Base-by-base conservation (phyloP, 768 basidiomycete species). In the Paxillus involutus region DNA sequence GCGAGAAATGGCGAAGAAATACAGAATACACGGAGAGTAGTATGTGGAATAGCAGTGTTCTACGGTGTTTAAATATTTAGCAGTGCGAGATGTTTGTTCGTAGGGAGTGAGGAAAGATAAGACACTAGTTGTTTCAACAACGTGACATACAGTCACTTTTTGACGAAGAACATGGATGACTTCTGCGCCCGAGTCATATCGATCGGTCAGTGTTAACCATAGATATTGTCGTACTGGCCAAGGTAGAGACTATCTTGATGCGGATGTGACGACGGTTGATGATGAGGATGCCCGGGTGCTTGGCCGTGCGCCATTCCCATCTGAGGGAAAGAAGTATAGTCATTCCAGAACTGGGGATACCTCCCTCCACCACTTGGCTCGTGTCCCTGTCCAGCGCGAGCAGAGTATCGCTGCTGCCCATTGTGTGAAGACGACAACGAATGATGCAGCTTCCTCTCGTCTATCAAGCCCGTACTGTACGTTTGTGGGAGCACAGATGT, bases 401-500 rank as follows among this genome's bases (percentile, higher is more conserved):
- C 41, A 7, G 62, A 44, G 42, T 69, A 59, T 3, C 55, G 63
- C 19, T 51, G 9, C 3, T 59, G 61, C 32, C 51, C 59, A 6
- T 61, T 65, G 30, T 59, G 64, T 1, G 57, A 56, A 26, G 64
- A 39, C n/a, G 59, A 33, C 54, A 59, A 26, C 2, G 33, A 36
- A 2, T 56, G 55, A 0, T 51, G 55, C 16, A 45, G 49, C 10
- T 76, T 75, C 36, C 77, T 73, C 39, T 81, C 80, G 56, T 84
- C 84, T 3, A 80, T 76, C 44, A 89, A 70, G 0, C 87, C 88
- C 4, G 88, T 88, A 70, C 86, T 89, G 64, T 88, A 90, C 60
- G 85, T 73, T 58, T 88, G 87, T 0, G 88, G 86, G 41, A 90
- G 77, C 24, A 87, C 86, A 0, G 86, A 85, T 16, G 88, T 89